phyloP scores from a whole-genome alignment of 176 grass and related monocot species.

The Ananas comosus region DNA sequence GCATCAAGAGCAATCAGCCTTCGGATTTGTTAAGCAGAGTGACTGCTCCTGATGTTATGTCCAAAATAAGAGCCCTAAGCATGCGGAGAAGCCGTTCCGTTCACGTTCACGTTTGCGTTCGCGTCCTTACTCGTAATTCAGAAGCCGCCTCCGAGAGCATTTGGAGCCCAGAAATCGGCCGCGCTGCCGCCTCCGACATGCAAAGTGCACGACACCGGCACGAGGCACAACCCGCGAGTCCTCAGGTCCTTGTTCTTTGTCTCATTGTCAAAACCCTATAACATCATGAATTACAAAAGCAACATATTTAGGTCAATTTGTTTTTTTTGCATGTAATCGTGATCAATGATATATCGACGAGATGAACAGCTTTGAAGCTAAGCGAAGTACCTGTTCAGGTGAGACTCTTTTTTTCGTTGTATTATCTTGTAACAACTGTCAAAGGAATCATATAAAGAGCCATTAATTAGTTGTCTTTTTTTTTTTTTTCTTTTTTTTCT shows the following conservation, averaged over 20 bases:
- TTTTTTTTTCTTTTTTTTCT: not conserved
- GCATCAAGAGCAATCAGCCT: constrained; percentile 8
- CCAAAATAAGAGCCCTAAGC: constrained; percentile 3
- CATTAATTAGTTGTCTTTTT: not conserved
- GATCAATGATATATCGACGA: constrained; percentile 2
- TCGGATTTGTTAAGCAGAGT: constrained; percentile 30
- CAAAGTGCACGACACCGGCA: constrained; percentile 63
- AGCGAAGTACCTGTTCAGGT: constrained; percentile 40
- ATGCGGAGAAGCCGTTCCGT: not conserved
- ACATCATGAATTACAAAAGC: not conserved
- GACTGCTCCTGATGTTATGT: constrained; percentile 90
- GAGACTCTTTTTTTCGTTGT: constrained; percentile 24
- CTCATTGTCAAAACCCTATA: constrained; percentile 34
- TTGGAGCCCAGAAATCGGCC: constrained; percentile 48
- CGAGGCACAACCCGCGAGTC: constrained; percentile 65
- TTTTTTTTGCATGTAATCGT: not conserved
- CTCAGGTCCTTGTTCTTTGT: constrained; percentile 39
- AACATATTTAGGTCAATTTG: not conserved
- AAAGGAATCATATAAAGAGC: constrained; percentile 2
- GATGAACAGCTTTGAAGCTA: constrained; percentile 44
- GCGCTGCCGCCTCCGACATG: constrained; percentile 36
- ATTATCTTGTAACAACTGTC: constrained; percentile 17
- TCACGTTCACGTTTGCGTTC: too few relatives aligned
- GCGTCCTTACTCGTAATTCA: not conserved
- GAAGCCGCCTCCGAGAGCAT: constrained; percentile 12